phyloP scores from a whole-genome alignment of 495 filamentous ascomycete genomes.

The Lentithecium fluviatile region DNA sequence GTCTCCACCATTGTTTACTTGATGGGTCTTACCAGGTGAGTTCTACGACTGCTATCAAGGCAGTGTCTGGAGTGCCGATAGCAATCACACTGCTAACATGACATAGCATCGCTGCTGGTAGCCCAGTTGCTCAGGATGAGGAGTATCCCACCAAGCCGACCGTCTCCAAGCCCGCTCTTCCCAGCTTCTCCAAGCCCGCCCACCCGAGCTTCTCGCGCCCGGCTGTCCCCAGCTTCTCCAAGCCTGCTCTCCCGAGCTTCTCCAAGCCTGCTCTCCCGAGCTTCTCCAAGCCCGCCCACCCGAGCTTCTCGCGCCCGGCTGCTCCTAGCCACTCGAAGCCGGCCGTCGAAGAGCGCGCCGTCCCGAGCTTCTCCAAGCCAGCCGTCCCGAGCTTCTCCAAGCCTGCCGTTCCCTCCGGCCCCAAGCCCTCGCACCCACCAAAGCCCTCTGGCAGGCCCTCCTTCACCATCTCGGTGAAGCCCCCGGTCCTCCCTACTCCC shows the following conservation, averaged over 20 bases:
- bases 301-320: background rate
- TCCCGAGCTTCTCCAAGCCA: background rate
- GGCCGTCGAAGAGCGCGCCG: no score
- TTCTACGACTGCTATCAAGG: background rate
- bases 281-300: slow-evolving; percentile 5
- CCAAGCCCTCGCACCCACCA: background rate
- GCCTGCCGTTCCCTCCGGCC: background rate
- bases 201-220: background rate
- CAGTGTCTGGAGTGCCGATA: background rate
- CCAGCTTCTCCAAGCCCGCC: slow-evolving; percentile 8
- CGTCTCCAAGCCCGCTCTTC: background rate
- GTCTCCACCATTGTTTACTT: slow-evolving; percentile 17
- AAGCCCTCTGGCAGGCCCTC: background rate
- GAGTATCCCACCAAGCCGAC: background rate
- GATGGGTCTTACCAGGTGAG: slow-evolving; percentile 17
- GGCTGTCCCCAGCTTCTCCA: slow-evolving; percentile 2
- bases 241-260: slow-evolving; percentile 2
- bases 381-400: slow-evolving; percentile 2
- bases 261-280: background rate
- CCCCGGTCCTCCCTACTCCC: background rate
- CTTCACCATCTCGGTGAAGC: slow-evolving; percentile 6
- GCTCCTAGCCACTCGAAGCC: slow-evolving; percentile 2
- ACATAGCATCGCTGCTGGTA: slow-evolving; percentile 5
- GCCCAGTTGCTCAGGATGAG: background rate
- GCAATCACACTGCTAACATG: background rate